Evolutionary conservation across 75 land plant genomes (phyloP).

Genomic region (Larix kaempferi): DNA sequence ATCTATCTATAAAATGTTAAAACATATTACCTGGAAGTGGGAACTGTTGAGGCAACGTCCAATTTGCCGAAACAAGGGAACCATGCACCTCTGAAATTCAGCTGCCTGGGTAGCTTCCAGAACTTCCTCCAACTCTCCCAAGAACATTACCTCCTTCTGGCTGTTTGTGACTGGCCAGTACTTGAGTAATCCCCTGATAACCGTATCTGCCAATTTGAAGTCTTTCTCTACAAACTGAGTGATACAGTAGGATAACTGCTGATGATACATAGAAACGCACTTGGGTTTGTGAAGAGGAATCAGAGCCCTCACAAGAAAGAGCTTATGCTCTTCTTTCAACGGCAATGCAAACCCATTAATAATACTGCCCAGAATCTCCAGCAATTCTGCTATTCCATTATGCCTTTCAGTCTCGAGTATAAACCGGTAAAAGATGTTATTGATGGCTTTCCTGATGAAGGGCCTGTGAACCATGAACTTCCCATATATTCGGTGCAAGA

Average conservation of each 20-base stretch:
- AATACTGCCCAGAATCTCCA: slow-evolving; percentile 64
- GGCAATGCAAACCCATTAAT: slow-evolving; percentile 69
- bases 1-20: neutral
- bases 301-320: slow-evolving; percentile 52
- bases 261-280: slow-evolving; percentile 45
- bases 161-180: slow-evolving; percentile 73
- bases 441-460: slow-evolving; percentile 52
- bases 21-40: slow-evolving; percentile 53
- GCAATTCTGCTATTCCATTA: slow-evolving; percentile 60
- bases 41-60: slow-evolving; percentile 57
- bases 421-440: slow-evolving; percentile 60
- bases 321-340: slow-evolving; percentile 66
- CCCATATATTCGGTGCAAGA: slow-evolving; percentile 63
- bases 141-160: slow-evolving; percentile 68
- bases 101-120: slow-evolving; percentile 44
- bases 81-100: slow-evolving; percentile 59
- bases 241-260: slow-evolving; percentile 54
- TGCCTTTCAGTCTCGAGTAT: slow-evolving; percentile 60
- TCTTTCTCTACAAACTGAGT: slow-evolving; percentile 70
- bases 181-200: slow-evolving; percentile 53
- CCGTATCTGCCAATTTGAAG: slow-evolving; percentile 50
- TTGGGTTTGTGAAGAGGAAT: slow-evolving; percentile 68
- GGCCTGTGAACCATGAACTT: slow-evolving; percentile 76
- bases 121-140: slow-evolving; percentile 63
- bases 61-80: slow-evolving; percentile 56